A percentile compares a stretch with the other conserved stretches of the same genome.
Conservation (phyloP, 768 basidiomycete species). For the Lactifluus echinatus region DNA sequence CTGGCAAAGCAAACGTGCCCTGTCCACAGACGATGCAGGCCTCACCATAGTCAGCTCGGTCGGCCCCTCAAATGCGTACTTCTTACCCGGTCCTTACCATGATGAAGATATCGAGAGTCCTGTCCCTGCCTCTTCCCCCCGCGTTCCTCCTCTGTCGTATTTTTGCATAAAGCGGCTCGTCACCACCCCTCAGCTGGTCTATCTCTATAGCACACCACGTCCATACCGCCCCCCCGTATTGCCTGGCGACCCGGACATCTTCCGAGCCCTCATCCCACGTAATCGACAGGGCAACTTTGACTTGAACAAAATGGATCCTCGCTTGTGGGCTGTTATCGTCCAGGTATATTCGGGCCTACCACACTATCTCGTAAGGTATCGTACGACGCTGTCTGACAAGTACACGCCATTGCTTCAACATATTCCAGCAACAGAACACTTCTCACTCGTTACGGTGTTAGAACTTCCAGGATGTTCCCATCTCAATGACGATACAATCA, state of each 20-base stretch:
- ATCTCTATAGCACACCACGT: slow-evolving; percentile 29
- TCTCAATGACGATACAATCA: slow-evolving; percentile 51
- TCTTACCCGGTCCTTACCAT: slow-evolving; percentile 13
- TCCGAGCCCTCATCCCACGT: slow-evolving; percentile 36
- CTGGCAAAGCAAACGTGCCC: slow-evolving; percentile 1
- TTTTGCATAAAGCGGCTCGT: slow-evolving; percentile 42
- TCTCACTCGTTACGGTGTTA: slow-evolving; percentile 57
- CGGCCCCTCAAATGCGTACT: slow-evolving; percentile 10
- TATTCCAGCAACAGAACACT: slow-evolving; percentile 45
- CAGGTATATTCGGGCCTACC: slow-evolving; percentile 55
- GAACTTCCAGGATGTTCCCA: slow-evolving; percentile 46
- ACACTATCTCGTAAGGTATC: slow-evolving; percentile 30
- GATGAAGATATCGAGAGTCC: not conserved
- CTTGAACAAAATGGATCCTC: slow-evolving; percentile 37
- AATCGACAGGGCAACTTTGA: slow-evolving; percentile 9
- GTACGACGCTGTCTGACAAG: slow-evolving; percentile 45
- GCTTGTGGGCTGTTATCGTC: slow-evolving; percentile 51
- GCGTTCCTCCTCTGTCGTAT: slow-evolving; percentile 43
- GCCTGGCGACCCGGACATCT: slow-evolving; percentile 26
- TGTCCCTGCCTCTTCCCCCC: not conserved
- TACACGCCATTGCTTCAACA: slow-evolving; percentile 49
- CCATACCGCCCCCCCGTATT: slow-evolving; percentile 28
- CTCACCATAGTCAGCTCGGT: slow-evolving; percentile 9
- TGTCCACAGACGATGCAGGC: slow-evolving; percentile 17
- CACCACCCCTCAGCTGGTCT: slow-evolving; percentile 37